Evolutionary conservation across 306 rosid genomes (phyloP), one percentile per base, ranked within the genome.

Genomic region (Trichosanthes truncata): DNA sequence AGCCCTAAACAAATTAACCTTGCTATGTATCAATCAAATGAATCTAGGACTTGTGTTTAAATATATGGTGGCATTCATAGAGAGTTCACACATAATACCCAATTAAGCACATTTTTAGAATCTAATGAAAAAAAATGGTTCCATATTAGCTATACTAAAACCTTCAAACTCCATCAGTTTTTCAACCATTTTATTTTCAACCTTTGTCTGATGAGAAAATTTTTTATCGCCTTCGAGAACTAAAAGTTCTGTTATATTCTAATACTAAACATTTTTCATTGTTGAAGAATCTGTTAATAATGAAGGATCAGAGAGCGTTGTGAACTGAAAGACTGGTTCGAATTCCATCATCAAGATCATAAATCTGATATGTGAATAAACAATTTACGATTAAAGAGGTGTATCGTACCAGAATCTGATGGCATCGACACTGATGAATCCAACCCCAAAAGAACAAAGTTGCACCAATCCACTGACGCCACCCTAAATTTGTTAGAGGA

Each of bases 361-460:
- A 72, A 25, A 72, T 29, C 11, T 25, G 13, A 25, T 13, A 48
- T 45, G 7, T 72, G 59, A 25, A 46, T 12, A 10, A 15, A 46
- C 9, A 13, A 43, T 25, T 56, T 48, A 6, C 9, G 14, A 31
- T 23, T 36, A 17, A 80, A 87, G 91, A 26, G 79, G 77, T 26
- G 81, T 52, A 55, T 72, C 92, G 60, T 89, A 94, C 98, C 74
- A 94, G 97, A 88, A 94, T 94, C 77, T 82, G 84, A 80, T 94
- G 98, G 81, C 97, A 92, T 18, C 73, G 84, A 1, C 3, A 71
- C 78, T 94, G 98, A 86, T 94, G 98, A 81, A 89, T 80, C 97
- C 97, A 94, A 25, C 98, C 98, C 93, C 92, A 92, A 11, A 82
- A 80, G 80, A 91, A 92, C 61, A 91, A 61, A 83, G 90, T 86